Base-by-base conservation (phyloP, 306 rosid species). In the Casuarina equisetifolia region DNA sequence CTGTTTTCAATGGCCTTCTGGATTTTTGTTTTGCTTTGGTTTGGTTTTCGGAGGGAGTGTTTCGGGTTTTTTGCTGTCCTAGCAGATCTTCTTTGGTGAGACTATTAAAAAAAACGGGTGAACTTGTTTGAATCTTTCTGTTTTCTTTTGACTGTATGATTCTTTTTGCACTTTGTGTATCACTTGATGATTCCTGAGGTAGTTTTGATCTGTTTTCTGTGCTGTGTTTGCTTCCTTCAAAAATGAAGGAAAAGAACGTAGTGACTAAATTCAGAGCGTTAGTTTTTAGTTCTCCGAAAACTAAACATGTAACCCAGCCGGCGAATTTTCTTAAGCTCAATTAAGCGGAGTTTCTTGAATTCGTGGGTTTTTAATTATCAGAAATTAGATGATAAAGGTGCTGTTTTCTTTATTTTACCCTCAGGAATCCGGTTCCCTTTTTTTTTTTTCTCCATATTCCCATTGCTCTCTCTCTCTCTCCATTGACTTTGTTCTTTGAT, bases 41-140 rank as follows among this genome's bases (percentile, higher is more conserved):
- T 53, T 77, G 48, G 55, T 63, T 6, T 40, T 59, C 6, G 38
- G 38, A 6, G 39, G 11, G 25, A 57, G 38, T 49, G 46, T 2
- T 19, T 77, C 17, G n/a, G 70, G 49, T 8, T 76, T 50, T 77
- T 3, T 19, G 20, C 66, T 50, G 16, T 66, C 11, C 63, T 39
- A 32, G 16, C 4, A 11, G 48, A 32, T 19, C 25, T 82, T 62
- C n/a, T 36, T 62, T 72, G 32, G 39, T 76, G 72, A 78, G 67
- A 11, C 2, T 40, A 46, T 73, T 43, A 9, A 45, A 58, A 43
- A 43, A 72, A 55, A 68, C 32, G 32, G 32, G 32, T 25, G 32
- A 25, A 25, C 20, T 69, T 64, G 80, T 48, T 48, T 74, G 10
- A 44, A 70, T 62, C 15, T 57, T 32, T 16, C 32, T 72, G 64